Base-by-base conservation (phyloP, 1,284 basidiomycete species). In the Cryptococcus deneoformans region DNA sequence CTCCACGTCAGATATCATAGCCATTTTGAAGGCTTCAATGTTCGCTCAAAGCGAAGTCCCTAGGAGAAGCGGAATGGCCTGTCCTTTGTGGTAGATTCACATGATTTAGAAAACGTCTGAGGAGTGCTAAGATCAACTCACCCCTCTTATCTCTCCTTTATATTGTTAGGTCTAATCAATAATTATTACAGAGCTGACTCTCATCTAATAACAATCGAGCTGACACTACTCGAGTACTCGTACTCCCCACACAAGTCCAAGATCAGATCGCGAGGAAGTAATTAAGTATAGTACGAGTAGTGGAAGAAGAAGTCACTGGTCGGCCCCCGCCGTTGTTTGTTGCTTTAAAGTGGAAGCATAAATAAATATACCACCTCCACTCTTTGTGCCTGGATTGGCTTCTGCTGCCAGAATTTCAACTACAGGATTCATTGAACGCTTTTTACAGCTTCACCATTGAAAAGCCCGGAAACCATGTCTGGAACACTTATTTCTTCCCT, bases 401-500 rank as follows among this genome's bases (percentile, higher is more conserved):
- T 29, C 29, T 29, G 29, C 34, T 48, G 46, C 46, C 46, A 48
- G 46, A 48, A 48, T 48, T 48, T 48, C 46, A 48, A 29, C 6
- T 6, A 48, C 14, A 39, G 50, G 14, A 34, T 42, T 24, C 8
- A 9, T 38, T 38, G 37, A 36, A 39, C 29, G 29, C 29, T 5
- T 12, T 52, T 12, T 29, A n/a, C 50, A 24, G 9, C 39, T 46
- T 46, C 20, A 29, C 36, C 42, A 54, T 46, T 40, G 36, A 29
- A 38, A 44, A 8, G 24, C 3, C 39, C 43, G n/a, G 11, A 24
- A 44, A 63, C n/a, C 46, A 78, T 78, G 77, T 77, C 77, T 8
- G 73, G 72, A 37, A 77, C 76, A 51, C 74, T 83, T 50, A 84
- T 85, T 63, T 83, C 82, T 35, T 79, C 82, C 48, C 72, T 82